Evolutionary conservation across 805 yeast species (phyloP).

Genomic region (Lachancea mirantina): DNA sequence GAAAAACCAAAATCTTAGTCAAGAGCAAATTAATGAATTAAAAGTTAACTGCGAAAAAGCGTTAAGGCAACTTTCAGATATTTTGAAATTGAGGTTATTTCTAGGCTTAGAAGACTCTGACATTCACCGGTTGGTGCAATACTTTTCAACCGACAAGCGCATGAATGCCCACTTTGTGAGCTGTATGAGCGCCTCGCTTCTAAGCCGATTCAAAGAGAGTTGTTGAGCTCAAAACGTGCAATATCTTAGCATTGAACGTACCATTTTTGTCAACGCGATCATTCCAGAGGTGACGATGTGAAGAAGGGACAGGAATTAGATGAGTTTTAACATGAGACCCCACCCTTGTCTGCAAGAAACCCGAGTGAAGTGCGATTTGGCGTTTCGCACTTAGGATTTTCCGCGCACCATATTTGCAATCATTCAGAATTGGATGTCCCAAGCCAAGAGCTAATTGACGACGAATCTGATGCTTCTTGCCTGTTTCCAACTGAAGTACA

Average conservation of each 20-base stretch:
- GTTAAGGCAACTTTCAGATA: no score
- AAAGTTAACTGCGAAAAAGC: no score
- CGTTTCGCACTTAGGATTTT: conserved; percentile 7
- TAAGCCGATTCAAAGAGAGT: no score
- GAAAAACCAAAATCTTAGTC: conserved; percentile 36
- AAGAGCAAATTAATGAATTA: conserved; percentile 32
- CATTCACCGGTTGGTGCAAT: no score
- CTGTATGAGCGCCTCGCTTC: no score
- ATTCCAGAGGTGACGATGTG: conserved; percentile 22
- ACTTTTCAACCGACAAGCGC: no score
- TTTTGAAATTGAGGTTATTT: no score
- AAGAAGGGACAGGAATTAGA: conserved; percentile 21
- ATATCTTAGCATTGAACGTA: conserved; percentile 17
- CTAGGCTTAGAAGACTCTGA: no score
- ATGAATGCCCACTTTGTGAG: no score
- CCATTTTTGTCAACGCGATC: conserved; percentile 23
- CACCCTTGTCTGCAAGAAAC: conserved; percentile 27
- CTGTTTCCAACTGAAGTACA: conserved; percentile 32
- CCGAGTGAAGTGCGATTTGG: conserved; percentile 36
- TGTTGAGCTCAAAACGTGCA: conserved; percentile 14
- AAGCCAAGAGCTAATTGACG: conserved; percentile 23
- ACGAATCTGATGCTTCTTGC: conserved; percentile 37
- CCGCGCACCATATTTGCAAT: conserved; percentile 22
- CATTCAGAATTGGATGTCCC: conserved; percentile 28
- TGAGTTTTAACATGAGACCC: conserved; percentile 27